Conservation (phyloP, 2,329 filamentous ascomycete genomes). For the Rhynchosporium agropyri region DNA sequence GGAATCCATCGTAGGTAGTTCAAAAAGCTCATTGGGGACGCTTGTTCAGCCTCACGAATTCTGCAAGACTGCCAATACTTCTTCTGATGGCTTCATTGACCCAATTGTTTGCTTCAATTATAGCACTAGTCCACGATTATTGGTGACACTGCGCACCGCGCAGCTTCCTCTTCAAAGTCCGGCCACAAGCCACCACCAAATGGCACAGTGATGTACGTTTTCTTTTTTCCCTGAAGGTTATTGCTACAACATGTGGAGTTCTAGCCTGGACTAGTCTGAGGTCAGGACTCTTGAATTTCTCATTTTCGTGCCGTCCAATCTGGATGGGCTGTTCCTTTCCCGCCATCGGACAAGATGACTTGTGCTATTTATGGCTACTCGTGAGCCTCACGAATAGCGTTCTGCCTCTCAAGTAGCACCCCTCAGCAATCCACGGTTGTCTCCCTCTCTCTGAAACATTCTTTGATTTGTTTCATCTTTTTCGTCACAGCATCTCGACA, state of each 20-base stretch:
- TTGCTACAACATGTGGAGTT: background rate
- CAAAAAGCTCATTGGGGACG: too few species aligned
- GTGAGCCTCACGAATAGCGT: background rate
- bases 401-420: background rate
- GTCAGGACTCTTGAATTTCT: background rate
- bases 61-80: slow-evolving; percentile 12
- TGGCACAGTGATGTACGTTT: background rate
- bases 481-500: background rate
- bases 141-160: slow-evolving; percentile 10
- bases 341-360: background rate
- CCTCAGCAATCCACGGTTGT: background rate
- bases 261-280: background rate
- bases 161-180: background rate
- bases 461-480: background rate
- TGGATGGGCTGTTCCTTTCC: background rate
- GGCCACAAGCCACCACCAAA: background rate
- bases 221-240: background rate
- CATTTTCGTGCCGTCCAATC: background rate
- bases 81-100: background rate
- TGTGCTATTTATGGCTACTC: slow-evolving; percentile 1
- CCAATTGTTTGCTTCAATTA: background rate
- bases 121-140: background rate
- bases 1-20: too few species aligned
- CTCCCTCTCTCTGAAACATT: background rate
- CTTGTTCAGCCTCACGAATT: slow-evolving; percentile 6